Evolutionary conservation across 208 protist species (phyloP), one percentile per base, ranked within the genome.

Genomic region (Acanthamoeba divionensis): DNA sequence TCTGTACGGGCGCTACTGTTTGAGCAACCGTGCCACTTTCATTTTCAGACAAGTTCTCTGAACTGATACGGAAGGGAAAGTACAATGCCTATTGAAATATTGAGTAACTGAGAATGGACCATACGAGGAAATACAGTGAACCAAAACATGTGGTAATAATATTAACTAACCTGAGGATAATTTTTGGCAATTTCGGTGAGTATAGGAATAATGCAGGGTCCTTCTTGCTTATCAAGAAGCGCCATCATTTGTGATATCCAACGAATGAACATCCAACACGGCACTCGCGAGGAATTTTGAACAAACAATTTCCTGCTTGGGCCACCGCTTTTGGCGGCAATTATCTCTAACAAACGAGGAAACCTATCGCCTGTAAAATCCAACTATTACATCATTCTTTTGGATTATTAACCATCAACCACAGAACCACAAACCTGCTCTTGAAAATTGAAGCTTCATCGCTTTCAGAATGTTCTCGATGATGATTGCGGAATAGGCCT

Each of bases 221-320:
- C 90, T 79, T 95, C 75, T 36, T 67, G 45, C 66, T 82, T 89
- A 62, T 91, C 77, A 3, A 96, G 24, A 33, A 91, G 67, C 7
- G 92, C 83, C 26, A 97, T 88, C 36, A 97, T 95, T 88, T 97
- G 96, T 57, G 93, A 92, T 33, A 93, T 91, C 95, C 95, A 97
- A 62, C 89, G 66, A 29, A 95, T 92, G 67, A 96, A 93, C 67
- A 95, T 92, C 93, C 92, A 95, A 60, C 62, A 65, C 13, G 93
- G 93, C n/a, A 95, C 90, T 18, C 45, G 50, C 18, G 57, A 52
- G 3, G 80, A 60, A 31, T 79, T 18, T n/a, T 88, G 45, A 36
- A 67, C 48, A 62, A 94, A 93, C 7, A 73, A 41, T 50, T 73
- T 69, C 60, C 33, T 63, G 60, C 62, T 50, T n/a, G 60, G 50